Conservation (phyloP, 129 eudicot species). For the Lactuca saligna region DNA sequence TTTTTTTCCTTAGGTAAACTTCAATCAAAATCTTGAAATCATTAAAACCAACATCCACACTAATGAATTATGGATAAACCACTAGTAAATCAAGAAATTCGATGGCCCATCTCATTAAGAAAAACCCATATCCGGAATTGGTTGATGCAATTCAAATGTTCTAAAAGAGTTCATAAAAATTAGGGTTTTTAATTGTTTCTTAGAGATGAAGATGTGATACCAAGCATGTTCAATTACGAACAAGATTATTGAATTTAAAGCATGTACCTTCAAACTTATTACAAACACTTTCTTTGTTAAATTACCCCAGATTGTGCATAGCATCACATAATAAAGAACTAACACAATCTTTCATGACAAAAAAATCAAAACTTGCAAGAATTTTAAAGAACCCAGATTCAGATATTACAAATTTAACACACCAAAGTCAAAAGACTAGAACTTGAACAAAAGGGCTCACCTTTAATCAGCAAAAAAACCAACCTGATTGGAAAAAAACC, state of each 20-base stretch:
- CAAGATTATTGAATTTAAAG: background rate
- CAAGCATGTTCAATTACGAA: slow-evolving; percentile 8
- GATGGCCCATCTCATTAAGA: background rate
- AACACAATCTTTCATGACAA: slow-evolving; percentile 1
- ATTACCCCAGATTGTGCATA: slow-evolving; percentile 4
- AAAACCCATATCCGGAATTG: background rate
- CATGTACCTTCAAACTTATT: background rate
- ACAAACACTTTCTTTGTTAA: background rate
- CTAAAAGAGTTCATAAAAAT: background rate
- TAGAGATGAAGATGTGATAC: background rate
- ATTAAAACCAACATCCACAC: no score
- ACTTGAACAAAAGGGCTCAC: slow-evolving; percentile 11
- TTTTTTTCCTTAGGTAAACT: no score
- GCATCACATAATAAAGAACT: slow-evolving; percentile 6
- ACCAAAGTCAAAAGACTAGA: background rate
- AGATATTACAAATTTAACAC: slow-evolving; percentile 8
- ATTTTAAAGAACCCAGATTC: slow-evolving; percentile 19
- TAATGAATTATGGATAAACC: no score
- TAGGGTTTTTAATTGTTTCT: slow-evolving; percentile 4
- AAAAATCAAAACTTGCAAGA: slow-evolving; percentile 17
- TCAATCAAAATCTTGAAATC: no score
- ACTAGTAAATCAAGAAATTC: slow-evolving; percentile 3
- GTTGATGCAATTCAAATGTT: slow-evolving; percentile 1
- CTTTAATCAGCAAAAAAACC: slow-evolving; percentile 18
- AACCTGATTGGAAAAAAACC: slow-evolving; percentile 1